A percentile compares a stretch with the other conserved stretches of the same genome.
These are phyloP conservation scores for Amphirosellinia nigrospora DNA, from an alignment of 495 filamentous ascomycete species.

Conservation along the genomic window DNA sequence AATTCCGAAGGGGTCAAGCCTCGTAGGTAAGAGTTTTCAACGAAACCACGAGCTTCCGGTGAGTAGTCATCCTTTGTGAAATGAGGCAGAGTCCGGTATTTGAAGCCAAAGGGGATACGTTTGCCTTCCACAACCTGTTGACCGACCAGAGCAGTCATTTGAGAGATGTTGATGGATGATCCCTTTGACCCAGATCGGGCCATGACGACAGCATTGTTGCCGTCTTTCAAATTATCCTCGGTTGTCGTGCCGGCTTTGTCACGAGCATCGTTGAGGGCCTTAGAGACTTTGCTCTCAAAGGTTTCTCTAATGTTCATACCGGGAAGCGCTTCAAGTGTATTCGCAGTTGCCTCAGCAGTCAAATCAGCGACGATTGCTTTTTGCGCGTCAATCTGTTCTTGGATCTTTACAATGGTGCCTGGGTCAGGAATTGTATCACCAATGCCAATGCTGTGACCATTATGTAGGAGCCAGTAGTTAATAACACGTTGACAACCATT, in stretches of 20 bases:
- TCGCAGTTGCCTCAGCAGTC: constrained; percentile 78
- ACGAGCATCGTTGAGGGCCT: constrained; percentile 91
- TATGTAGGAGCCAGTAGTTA: constrained; percentile 97
- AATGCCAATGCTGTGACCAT: constrained; percentile 97
- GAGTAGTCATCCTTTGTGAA: constrained; percentile 99
- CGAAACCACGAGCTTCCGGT: constrained; percentile 94
- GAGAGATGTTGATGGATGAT: constrained; percentile 97
- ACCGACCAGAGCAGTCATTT: constrained; percentile 97
- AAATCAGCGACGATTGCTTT: constrained; percentile 80
- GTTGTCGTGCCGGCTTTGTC: constrained; percentile 93
- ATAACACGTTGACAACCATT: constrained; percentile 92
- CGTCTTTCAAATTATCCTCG: constrained; percentile 87
- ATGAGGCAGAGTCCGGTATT: constrained; percentile 94
- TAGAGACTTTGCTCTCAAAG: constrained; percentile 94
- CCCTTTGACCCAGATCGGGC: constrained; percentile 95
- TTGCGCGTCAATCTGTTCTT: constrained; percentile 74
- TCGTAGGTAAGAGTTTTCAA: constrained; percentile 98
- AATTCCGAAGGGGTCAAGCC: constrained; percentile 95
- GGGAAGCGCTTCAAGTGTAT: constrained; percentile 83
- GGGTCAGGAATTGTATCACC: constrained; percentile 96
- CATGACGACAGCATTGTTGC: constrained; percentile 96
- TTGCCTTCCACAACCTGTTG: constrained; percentile 98
- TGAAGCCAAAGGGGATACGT: constrained; percentile 99
- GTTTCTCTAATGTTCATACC: constrained; percentile 99
- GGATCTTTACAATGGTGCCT: constrained; percentile 79